Conservation (phyloP, 2,329 filamentous ascomycete genomes). For the Fusarium armeniacum region DNA sequence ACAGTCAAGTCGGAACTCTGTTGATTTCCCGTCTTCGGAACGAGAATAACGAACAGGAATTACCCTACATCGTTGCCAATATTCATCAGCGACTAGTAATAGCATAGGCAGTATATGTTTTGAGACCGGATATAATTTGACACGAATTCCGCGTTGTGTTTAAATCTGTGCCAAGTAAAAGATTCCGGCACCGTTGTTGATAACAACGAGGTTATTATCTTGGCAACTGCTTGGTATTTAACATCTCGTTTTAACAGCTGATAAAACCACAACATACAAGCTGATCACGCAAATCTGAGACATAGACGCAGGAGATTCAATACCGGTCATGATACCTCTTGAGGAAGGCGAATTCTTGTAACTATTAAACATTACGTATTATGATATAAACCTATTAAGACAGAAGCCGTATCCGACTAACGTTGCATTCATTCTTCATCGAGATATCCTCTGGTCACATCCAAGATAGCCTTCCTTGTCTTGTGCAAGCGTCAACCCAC, state of each 20-base stretch:
- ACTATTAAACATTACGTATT: conserved; percentile 19
- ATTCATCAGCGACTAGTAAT: not conserved
- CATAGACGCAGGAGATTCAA: too few species aligned
- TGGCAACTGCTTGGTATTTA: not conserved
- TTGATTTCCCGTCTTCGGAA: not conserved
- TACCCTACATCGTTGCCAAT: not conserved
- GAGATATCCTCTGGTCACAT: conserved; percentile 77
- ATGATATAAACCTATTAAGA: too few species aligned
- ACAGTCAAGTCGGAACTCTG: not conserved
- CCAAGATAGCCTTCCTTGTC: conserved; percentile 85
- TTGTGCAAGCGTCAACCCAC: conserved; percentile 75
- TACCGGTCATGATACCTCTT: not conserved
- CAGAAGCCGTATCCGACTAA: not conserved
- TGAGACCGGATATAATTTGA: not conserved
- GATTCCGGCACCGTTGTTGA: too few species aligned
- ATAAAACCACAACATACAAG: not conserved
- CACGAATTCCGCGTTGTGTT: not conserved
- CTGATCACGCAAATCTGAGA: not conserved
- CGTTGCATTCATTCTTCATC: not conserved
- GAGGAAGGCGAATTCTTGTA: not conserved
- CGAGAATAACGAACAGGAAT: too few species aligned
- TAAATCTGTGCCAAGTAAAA: not conserved
- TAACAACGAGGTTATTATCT: not conserved
- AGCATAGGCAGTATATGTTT: not conserved
- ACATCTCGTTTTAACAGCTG: not conserved